Evolutionary conservation across 352 stramenopile genomes (phyloP).

Genomic region (Globisporangium iwayamae): DNA sequence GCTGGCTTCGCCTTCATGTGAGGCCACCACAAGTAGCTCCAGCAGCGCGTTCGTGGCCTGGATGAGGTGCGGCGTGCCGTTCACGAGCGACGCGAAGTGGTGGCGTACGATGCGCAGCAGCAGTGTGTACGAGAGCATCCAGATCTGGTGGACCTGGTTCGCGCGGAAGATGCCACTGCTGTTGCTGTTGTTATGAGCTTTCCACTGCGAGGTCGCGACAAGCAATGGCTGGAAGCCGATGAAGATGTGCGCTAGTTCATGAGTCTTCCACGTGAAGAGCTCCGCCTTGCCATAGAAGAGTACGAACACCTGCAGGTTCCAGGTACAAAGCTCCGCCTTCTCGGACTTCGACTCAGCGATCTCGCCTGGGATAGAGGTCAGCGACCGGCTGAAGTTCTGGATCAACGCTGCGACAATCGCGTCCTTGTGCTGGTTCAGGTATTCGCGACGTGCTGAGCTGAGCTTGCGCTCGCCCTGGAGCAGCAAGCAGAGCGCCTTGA

Average conservation of each 20-base stretch:
- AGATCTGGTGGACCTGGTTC: conserved; percentile 62
- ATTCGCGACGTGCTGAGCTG: conserved; percentile 36
- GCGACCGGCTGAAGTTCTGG: conserved; percentile 38
- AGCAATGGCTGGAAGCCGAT: conserved; percentile 60
- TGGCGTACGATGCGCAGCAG: conserved; percentile 75
- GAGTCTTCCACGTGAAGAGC: conserved; percentile 72
- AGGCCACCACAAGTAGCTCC: conserved; percentile 44
- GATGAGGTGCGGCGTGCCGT: conserved; percentile 62
- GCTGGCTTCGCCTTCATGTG: neutral
- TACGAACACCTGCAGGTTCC: conserved; percentile 59
- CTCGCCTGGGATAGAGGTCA: conserved; percentile 13
- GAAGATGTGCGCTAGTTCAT: conserved; percentile 71
- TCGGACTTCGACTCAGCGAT: neutral
- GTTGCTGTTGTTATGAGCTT: neutral
- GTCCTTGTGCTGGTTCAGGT: conserved; percentile 53
- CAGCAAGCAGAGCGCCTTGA: conserved; percentile 51
- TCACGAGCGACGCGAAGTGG: conserved; percentile 67
- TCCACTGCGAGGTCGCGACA: conserved; percentile 24
- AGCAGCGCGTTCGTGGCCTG: conserved; percentile 66
- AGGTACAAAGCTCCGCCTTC: conserved; percentile 29
- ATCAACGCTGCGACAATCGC: conserved; percentile 41
- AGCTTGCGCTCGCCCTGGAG: conserved; percentile 66
- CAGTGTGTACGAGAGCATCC: conserved; percentile 74
- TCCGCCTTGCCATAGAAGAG: conserved; percentile 75
- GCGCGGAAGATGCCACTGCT: conserved; percentile 19